Conservation (phyloP, 2,329 filamentous ascomycete species). For the Myrmaecium sp. region DNA sequence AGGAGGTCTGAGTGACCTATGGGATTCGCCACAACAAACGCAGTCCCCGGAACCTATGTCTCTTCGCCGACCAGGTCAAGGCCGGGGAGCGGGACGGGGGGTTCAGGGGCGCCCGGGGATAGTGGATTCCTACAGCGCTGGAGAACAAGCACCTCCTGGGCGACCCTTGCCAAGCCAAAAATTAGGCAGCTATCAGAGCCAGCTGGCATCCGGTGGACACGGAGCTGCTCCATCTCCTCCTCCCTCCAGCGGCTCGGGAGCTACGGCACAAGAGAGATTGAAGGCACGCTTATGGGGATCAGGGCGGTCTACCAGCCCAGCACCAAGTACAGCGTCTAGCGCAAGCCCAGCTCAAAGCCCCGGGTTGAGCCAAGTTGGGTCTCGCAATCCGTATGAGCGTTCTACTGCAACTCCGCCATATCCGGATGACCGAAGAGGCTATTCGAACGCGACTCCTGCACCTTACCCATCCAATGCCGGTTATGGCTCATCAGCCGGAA, state of each 20-base stretch:
- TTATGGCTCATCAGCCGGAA: too few relatives aligned
- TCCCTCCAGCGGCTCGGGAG: constrained; percentile 24
- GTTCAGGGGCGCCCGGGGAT: constrained; percentile 11
- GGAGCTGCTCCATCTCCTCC: constrained; percentile 18
- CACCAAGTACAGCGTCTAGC: constrained; percentile 13
- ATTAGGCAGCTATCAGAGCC: constrained; percentile 55
- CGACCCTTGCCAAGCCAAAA: constrained; percentile 56
- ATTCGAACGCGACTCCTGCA: too few relatives aligned
- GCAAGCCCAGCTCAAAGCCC: constrained; percentile 6
- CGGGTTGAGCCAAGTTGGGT: constrained; percentile 4
- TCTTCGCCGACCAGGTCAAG: constrained; percentile 28
- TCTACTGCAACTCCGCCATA: too few relatives aligned
- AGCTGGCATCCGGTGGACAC: constrained; percentile 22
- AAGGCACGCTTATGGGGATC: constrained; percentile 66
- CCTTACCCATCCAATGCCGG: too few relatives aligned
- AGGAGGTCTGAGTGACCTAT: constrained; percentile 40
- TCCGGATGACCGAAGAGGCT: too few relatives aligned
- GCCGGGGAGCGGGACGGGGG: constrained; percentile 18
- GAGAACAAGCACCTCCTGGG: constrained; percentile 21
- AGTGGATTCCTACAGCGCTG: constrained; percentile 16
- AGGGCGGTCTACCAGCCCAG: constrained; percentile 40
- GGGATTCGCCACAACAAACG: constrained; percentile 30
- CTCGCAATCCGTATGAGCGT: constrained; percentile 14
- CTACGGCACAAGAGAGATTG: constrained; percentile 63
- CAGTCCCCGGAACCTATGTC: constrained; percentile 24